Evolutionary conservation across 768 basidiomycete species (phyloP).

Genomic region (Amanita rimosa): DNA sequence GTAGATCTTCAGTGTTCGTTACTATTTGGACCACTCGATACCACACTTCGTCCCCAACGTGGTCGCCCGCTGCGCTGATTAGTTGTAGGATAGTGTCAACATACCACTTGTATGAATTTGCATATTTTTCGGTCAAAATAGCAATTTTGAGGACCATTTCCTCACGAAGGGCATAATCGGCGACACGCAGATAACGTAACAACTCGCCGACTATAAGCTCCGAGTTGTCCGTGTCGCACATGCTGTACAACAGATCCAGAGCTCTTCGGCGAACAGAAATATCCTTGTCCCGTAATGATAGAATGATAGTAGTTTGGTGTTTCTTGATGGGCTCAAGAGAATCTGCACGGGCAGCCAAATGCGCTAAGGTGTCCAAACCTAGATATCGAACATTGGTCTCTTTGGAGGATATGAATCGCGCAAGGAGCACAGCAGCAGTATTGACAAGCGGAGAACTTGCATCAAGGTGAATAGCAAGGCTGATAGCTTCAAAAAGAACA

Average conservation of each 20-base stretch:
- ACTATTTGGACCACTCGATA: constrained; percentile 98
- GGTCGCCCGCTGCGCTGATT: constrained; percentile 94
- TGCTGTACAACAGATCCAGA: constrained; percentile 93
- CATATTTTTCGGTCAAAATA: constrained; percentile 97
- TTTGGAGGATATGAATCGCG: constrained; percentile 93
- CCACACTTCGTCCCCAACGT: constrained; percentile 99
- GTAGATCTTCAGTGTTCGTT: constrained; percentile 95
- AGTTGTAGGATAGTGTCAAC: constrained; percentile 95
- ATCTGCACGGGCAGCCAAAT: constrained; percentile 89
- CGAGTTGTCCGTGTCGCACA: constrained; percentile 98
- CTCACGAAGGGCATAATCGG: constrained; percentile 92
- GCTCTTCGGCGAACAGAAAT: constrained; percentile 93
- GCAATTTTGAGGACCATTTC: constrained; percentile 99
- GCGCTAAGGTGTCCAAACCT: constrained; percentile 96
- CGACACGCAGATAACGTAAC: constrained; percentile 86
- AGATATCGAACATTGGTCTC: constrained; percentile 98
- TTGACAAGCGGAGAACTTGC: constrained; percentile 81
- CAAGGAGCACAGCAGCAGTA: constrained; percentile 82
- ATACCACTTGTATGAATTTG: constrained; percentile 97
- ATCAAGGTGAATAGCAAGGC: constrained; percentile 92
- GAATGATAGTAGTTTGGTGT: constrained; percentile 92
- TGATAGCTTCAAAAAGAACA: constrained; percentile 95
- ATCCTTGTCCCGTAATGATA: constrained; percentile 92
- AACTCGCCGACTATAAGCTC: constrained; percentile 94
- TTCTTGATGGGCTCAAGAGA: constrained; percentile 87